Conservation (phyloP, 768 basidiomycete species). For the Trametes elegans region DNA sequence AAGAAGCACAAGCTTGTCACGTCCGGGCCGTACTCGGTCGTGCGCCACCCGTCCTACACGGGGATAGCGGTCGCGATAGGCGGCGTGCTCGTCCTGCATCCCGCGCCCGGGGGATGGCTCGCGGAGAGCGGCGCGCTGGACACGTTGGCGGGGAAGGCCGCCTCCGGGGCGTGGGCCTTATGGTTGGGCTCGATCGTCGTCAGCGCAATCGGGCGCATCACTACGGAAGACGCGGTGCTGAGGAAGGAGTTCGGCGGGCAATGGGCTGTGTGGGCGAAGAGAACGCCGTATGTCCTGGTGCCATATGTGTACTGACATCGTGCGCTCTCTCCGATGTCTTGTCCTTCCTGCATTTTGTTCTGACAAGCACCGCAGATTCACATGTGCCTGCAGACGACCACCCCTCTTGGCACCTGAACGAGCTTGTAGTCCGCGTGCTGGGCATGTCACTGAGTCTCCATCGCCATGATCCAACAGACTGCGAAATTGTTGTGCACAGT, state of each 20-base stretch:
- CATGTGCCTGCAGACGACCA: too few relatives aligned
- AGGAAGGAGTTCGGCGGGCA: slow-evolving; percentile 15
- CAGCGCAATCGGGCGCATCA: neutral
- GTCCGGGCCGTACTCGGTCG: slow-evolving; percentile 23
- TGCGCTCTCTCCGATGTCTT: neutral
- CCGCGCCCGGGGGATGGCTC: slow-evolving; percentile 9
- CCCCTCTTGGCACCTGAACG: too few relatives aligned
- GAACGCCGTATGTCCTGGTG: slow-evolving; percentile 13
- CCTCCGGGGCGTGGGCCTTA: neutral
- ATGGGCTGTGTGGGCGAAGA: slow-evolving; percentile 18
- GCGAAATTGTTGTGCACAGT: too few relatives aligned
- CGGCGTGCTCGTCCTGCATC: neutral
- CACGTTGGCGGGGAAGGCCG: neutral
- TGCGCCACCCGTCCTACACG: slow-evolving; percentile 26
- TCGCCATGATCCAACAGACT: too few relatives aligned
- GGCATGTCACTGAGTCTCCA: too few relatives aligned
- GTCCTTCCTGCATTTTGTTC: neutral
- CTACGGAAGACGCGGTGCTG: slow-evolving; percentile 16
- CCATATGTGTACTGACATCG: slow-evolving; percentile 15
- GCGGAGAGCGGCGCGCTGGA: neutral
- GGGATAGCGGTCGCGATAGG: neutral
- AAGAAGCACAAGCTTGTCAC: slow-evolving; percentile 21
- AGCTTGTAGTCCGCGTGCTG: too few relatives aligned
- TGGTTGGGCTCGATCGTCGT: neutral
- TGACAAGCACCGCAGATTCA: too few relatives aligned